Evolutionary conservation across 768 basidiomycete species (phyloP), one percentile per base, ranked within the genome.

Genomic region (Serendipita sp.): DNA sequence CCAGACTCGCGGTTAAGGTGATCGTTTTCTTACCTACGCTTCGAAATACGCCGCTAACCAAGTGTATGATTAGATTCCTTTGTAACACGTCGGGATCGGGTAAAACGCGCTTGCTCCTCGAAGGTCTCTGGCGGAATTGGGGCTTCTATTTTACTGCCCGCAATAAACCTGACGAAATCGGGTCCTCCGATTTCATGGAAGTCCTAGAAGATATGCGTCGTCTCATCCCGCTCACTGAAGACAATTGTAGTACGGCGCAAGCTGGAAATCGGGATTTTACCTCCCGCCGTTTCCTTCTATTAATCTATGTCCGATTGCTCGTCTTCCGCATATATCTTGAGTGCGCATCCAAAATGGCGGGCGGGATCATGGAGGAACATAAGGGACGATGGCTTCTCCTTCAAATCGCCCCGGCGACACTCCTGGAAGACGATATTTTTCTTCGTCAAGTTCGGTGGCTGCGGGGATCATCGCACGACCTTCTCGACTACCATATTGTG

Each of bases 61-160:
- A 41, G 7, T 51, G 56, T 30, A 60, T 35, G 18, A 28, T 30
- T 60, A 60, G 56, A 28, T 28, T 60, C 35, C 30, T 60, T 8
- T 60, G 56, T 35, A 38, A 38, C 34, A 37, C 56, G 16, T 60
- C 56, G 16, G 56, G 56, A 60, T 60, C 56, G 18, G 56, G 56
- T 8, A 60, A 60, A 37, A 60, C 56, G n/a, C 56, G 56, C 18
- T 28, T 60, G 35, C 56, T 60, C 30, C 35, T 60, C 30, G 56
- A 60, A 28, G 56, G 56, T 30, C 56, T 60, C 35, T 60, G 28
- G 56, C 16, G 16, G 8, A 8, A 37, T 38, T 60, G 56, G 56
- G 56, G 56, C 18, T 60, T 60, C 34, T 60, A 60, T 32, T n/a
- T 60, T 37, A 37, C 56, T 35, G 56, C 34, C 4, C 8, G 18